Evolutionary conservation across 1,284 basidiomycete genomes (phyloP).

Genomic region (Lentinus polychrous): DNA sequence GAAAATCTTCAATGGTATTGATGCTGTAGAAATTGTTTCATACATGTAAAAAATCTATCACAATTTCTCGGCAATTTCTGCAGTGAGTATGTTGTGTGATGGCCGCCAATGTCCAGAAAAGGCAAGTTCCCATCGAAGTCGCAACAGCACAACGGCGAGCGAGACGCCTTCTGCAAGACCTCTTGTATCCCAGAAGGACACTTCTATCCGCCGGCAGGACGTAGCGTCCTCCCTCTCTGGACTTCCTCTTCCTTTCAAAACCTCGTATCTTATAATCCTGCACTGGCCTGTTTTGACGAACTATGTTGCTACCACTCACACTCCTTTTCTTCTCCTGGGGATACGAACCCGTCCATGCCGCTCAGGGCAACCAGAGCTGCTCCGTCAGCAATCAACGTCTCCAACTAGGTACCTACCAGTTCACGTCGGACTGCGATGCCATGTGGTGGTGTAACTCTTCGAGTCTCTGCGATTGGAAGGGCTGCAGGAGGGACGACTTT

Average conservation of each 20-base stretch:
- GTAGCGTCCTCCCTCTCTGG: background rate
- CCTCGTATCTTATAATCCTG: background rate
- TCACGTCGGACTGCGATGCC: slow-evolving; percentile 71
- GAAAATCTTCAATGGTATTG: too few species aligned
- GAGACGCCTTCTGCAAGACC: too few species aligned
- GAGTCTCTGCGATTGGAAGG: slow-evolving; percentile 53
- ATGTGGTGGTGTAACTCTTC: slow-evolving; percentile 58
- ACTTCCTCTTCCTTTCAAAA: background rate
- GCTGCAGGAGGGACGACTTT: slow-evolving; percentile 72
- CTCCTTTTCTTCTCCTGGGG: slow-evolving; percentile 31
- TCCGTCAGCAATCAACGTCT: slow-evolving; percentile 54
- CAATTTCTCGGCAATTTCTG: too few species aligned
- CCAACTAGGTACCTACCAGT: slow-evolving; percentile 67
- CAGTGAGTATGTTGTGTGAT: too few species aligned
- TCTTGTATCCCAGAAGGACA: too few species aligned
- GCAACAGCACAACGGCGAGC: too few species aligned
- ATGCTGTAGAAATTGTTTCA: too few species aligned
- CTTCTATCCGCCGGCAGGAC: background rate
- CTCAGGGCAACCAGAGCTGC: slow-evolving; percentile 41
- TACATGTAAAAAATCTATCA: too few species aligned
- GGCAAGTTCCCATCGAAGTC: too few species aligned
- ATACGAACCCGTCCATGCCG: slow-evolving; percentile 30
- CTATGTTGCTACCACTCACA: slow-evolving; percentile 31
- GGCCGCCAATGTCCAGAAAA: too few species aligned
- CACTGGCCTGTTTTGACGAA: slow-evolving; percentile 2